Conservation (phyloP, 305 asterid species). For the Rubia tinctorum region DNA sequence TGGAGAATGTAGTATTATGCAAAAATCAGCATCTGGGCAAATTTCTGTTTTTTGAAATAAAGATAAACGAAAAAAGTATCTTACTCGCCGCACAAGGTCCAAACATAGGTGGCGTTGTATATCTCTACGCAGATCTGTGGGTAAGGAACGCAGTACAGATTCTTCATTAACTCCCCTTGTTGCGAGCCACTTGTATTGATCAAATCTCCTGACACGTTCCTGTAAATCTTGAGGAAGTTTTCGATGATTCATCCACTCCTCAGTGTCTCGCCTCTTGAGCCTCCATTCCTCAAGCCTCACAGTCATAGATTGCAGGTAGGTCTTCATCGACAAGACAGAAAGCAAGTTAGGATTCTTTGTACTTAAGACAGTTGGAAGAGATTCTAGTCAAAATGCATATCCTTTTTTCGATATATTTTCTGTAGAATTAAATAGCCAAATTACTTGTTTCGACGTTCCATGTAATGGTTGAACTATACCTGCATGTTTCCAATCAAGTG, state of each 20-base stretch:
- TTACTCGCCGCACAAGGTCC: slow-evolving; percentile 79
- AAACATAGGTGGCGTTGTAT: slow-evolving; percentile 75
- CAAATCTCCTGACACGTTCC: slow-evolving; percentile 61
- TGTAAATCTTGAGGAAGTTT: slow-evolving; percentile 63
- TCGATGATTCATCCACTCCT: slow-evolving; percentile 88
- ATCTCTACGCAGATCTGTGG: slow-evolving; percentile 71
- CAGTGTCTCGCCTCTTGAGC: slow-evolving; percentile 69
- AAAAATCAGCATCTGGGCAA: neutral
- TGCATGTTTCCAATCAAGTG: slow-evolving; percentile 88
- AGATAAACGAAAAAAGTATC: slow-evolving; percentile 10
- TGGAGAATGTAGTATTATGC: neutral
- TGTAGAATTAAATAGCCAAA: neutral
- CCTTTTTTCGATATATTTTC: neutral
- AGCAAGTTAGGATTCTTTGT: neutral
- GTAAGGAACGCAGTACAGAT: slow-evolving; percentile 53
- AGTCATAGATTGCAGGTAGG: slow-evolving; percentile 70
- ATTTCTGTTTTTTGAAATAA: neutral
- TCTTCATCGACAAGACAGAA: slow-evolving; percentile 29
- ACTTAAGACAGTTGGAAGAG: neutral
- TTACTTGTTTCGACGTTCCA: neutral
- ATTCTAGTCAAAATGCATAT: neutral
- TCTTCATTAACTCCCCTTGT: slow-evolving; percentile 83
- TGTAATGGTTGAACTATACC: slow-evolving; percentile 31
- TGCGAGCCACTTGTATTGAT: slow-evolving; percentile 73
- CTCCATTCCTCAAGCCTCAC: slow-evolving; percentile 94